Conservation (phyloP, 768 basidiomycete species). For the Panellus pusillus region DNA sequence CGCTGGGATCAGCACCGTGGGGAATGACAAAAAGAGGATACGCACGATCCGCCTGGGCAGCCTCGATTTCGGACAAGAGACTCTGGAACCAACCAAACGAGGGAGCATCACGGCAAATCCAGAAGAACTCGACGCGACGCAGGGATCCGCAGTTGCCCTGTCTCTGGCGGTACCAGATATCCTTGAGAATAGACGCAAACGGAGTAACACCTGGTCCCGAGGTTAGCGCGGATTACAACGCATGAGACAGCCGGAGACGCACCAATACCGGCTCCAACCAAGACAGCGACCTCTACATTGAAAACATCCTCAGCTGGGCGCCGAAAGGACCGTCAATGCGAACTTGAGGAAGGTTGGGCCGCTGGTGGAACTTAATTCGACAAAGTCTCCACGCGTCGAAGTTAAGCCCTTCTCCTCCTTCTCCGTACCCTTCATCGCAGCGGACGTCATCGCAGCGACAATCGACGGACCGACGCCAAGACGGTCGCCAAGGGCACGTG, state of each 20-base stretch:
- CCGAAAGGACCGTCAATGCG: conserved; percentile 92
- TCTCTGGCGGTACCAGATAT: conserved; percentile 93
- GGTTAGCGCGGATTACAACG: conserved; percentile 3
- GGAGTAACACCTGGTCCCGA: conserved; percentile 74
- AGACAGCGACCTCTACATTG: conserved; percentile 80
- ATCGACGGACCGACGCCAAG: conserved; percentile 79
- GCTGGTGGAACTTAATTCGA: conserved; percentile 65
- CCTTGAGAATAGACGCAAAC: conserved; percentile 92
- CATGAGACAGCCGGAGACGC: conserved; percentile 23
- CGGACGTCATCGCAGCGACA: conserved; percentile 75
- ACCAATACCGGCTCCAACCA: conserved; percentile 95
- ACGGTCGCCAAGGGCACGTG: conserved; percentile 78
- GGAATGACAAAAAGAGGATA: conserved; percentile 16
- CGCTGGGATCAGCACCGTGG: conserved; percentile 14
- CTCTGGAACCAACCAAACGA: conserved; percentile 98
- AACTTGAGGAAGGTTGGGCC: conserved; percentile 61
- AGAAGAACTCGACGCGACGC: conserved; percentile 91
- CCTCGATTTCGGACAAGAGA: conserved; percentile 84
- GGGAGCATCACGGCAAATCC: conserved; percentile 92
- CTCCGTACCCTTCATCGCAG: conserved; percentile 75
- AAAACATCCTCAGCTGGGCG: conserved; percentile 93
- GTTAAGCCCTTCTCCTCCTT: conserved; percentile 47
- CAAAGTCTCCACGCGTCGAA: conserved; percentile 71
- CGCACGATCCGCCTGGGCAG: conserved; percentile 86
- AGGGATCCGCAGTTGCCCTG: conserved; percentile 75